Conservation (phyloP, 306 rosid species). For the Cicer judaicum region DNA sequence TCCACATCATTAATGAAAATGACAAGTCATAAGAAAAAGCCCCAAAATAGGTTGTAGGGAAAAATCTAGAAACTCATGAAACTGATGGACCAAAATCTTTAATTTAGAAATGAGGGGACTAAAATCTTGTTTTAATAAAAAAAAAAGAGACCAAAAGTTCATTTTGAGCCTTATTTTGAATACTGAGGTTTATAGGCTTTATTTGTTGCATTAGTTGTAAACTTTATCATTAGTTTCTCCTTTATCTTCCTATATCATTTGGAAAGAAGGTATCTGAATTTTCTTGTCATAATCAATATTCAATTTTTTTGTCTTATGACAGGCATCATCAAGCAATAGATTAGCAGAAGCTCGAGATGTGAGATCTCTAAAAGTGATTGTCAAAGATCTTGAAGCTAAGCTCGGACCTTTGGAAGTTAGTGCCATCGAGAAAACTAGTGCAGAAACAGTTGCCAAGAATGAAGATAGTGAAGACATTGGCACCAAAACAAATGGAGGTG, state of each 20-base stretch:
- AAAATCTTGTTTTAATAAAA: no score
- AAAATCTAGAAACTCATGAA: no score
- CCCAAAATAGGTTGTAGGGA: no score
- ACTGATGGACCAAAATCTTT: no score
- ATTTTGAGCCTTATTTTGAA: no score
- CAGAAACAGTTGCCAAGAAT: slow-evolving; percentile 13
- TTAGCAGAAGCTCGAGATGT: slow-evolving; percentile 62
- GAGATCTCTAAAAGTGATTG: slow-evolving; percentile 58
- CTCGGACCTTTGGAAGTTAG: slow-evolving; percentile 60
- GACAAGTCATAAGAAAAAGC: no score
- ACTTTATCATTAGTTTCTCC: neutral
- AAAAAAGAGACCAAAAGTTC: no score
- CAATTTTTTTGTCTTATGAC: slow-evolving; percentile 24
- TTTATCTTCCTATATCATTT: neutral
- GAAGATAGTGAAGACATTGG: slow-evolving; percentile 29
- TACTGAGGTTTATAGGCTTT: slow-evolving; percentile 23
- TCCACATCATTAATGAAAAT: no score
- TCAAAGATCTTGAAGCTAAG: slow-evolving; percentile 65
- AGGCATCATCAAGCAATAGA: slow-evolving; percentile 56
- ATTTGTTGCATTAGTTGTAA: neutral
- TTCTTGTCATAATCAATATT: slow-evolving; percentile 36
- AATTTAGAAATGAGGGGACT: no score
- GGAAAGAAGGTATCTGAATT: neutral
- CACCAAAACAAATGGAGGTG: slow-evolving; percentile 24
- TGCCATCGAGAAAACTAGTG: slow-evolving; percentile 23